These are phyloP conservation scores for Alternaria gaisen DNA, from an alignment of 2,329 filamentous ascomycete genomes.

Conservation along the genomic window DNA sequence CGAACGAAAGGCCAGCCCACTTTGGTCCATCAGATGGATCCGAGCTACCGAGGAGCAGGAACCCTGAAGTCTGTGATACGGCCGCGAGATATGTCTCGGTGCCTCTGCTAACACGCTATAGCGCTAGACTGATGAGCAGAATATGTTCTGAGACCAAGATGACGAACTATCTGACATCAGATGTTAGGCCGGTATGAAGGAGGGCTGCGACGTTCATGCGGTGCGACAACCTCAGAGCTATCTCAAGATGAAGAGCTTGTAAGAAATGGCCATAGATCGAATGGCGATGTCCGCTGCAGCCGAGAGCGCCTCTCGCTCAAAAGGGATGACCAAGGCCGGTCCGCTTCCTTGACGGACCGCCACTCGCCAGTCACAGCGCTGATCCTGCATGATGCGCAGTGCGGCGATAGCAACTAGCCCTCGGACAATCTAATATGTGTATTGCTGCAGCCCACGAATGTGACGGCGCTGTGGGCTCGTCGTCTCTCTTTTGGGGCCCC, in stretches of 20 bases:
- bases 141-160: conserved; percentile 13
- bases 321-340: conserved; percentile 28
- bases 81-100: conserved; percentile 22
- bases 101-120: conserved; percentile 19
- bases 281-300: conserved; percentile 44
- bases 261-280: conserved; percentile 27
- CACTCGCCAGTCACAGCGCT: conserved; percentile 40
- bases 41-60: conserved; percentile 16
- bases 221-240: conserved; percentile 22
- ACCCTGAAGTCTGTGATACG: conserved; percentile 40
- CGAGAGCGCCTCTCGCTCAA: conserved; percentile 45
- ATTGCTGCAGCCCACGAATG: conserved; percentile 36
- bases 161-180: conserved; percentile 28
- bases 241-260: conserved; percentile 15
- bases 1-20: conserved; percentile 42
- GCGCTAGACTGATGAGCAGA: conserved; percentile 7
- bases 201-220: conserved; percentile 12
- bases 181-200: conserved; percentile 14
- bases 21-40: conserved; percentile 20
- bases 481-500: conserved; percentile 32
- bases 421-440: conserved; percentile 28
- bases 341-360: conserved; percentile 33
- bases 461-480: conserved; percentile 40
- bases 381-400: conserved; percentile 34
- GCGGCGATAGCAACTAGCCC: conserved; percentile 21